phyloP scores from a whole-genome alignment of 768 basidiomycete species.

The Tephrocybe rancida region DNA sequence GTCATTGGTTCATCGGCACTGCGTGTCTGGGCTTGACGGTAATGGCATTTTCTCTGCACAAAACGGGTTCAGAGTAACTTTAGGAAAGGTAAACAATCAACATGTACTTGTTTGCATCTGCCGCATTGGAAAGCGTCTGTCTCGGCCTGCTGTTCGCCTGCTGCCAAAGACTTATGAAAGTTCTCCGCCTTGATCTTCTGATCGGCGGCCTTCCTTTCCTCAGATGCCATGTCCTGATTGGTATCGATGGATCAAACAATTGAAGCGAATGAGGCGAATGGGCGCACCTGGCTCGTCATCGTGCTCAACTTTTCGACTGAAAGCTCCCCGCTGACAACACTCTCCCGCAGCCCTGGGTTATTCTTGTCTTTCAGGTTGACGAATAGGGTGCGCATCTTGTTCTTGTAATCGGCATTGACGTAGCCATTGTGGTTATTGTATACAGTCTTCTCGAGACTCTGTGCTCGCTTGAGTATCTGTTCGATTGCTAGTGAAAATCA shows the following conservation, averaged over 20 bases:
- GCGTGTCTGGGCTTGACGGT: slow-evolving; percentile 95
- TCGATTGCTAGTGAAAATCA: slow-evolving; percentile 60
- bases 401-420: slow-evolving; percentile 54
- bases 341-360: slow-evolving; percentile 85
- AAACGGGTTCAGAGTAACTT: not conserved
- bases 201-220: slow-evolving; percentile 85
- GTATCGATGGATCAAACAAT: not conserved
- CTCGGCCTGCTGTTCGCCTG: slow-evolving; percentile 88
- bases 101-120: slow-evolving; percentile 83
- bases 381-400: slow-evolving; percentile 84
- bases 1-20: slow-evolving; percentile 99
- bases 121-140: slow-evolving; percentile 98
- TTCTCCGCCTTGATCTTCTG: slow-evolving; percentile 84
- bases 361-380: slow-evolving; percentile 96
- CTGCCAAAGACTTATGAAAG: slow-evolving; percentile 88
- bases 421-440: slow-evolving; percentile 44
- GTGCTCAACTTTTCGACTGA: slow-evolving; percentile 66
- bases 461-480: slow-evolving; percentile 65
- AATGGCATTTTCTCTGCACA: slow-evolving; percentile 77
- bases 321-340: slow-evolving; percentile 83
- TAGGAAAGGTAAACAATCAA: not conserved
- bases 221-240: slow-evolving; percentile 91
- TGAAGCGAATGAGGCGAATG: not conserved
- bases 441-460: slow-evolving; percentile 73
- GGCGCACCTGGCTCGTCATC: slow-evolving; percentile 80